Evolutionary conservation across 306 rosid genomes (phyloP), one percentile per base, ranked within the genome.

Genomic region (Casuarina cunninghamiana): DNA sequence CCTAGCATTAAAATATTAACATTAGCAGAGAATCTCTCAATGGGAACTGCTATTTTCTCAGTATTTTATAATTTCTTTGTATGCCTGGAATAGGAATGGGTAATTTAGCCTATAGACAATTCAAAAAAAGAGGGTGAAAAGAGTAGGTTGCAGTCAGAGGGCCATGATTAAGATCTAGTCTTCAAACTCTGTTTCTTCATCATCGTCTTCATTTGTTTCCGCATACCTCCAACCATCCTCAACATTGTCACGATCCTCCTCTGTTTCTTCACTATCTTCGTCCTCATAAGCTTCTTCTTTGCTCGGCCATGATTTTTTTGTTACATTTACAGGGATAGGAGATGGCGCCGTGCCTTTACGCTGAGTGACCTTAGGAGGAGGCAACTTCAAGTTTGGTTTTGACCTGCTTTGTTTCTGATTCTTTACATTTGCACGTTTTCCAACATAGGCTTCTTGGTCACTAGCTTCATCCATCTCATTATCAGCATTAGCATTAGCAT

Each of bases 191-290:
- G 99, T 95, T 86, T 95, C 99, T 72, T 95, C 98, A 66, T 95
- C 97, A 53, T 94, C 99, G 2, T 95, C 99, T 41, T 91, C 94
- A 0, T 93, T 85, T 78, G 91, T 88, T 76, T 88, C 91, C 1
- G 86, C 86, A 32, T 81, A 91, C 83, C 97, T 90, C 99, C 97
- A 93, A 65, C 97, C 96, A 53, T 93, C 97, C 82, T 95, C 97
- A 70, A 88, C 90, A 58, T 92, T 92, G 79, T 95, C 96, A 2
- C 96, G 93, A 80, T 95, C 97, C 84, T 95, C 97, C 78, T 95
- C 99, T 0, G 99, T 95, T 85, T 95, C 99, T 90, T 95, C 99
- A 21, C 97, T 95, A 68, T 95, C 98, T 82, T 91, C 97, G 58
- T 88, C 93, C 76, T 93, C 95, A 1, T 68, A 90, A 35, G 79